Percentiles rank a stretch among this genome's conserved stretches.
Evolutionary conservation across 2,329 filamentous ascomycete species (phyloP).

Genomic region (Pestalotiopsis sp.): DNA sequence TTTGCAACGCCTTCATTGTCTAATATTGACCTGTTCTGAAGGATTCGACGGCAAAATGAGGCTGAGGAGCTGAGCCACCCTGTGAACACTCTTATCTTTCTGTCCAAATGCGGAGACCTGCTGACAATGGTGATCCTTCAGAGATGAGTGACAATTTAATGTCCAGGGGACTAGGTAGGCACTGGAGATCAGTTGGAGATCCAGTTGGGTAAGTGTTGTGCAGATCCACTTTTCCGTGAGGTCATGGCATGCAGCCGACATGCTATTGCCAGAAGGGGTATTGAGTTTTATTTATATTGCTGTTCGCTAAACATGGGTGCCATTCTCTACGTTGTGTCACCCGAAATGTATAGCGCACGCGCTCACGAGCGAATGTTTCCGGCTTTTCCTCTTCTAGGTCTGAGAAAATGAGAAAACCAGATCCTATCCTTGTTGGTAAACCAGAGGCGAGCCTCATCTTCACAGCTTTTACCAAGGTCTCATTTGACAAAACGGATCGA

Average conservation of each 20-base stretch:
- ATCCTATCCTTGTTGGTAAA: no score
- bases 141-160: no score
- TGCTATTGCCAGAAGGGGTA: background rate
- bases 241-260: background rate
- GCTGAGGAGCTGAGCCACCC: background rate
- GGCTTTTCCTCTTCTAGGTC: no score
- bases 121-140: no score
- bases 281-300: background rate
- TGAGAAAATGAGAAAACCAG: no score
- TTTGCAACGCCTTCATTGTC: background rate
- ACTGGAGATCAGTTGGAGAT: background rate
- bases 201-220: background rate
- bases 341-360: no score
- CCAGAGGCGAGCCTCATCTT: no score
- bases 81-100: background rate
- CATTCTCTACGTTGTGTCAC: no score
- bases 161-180: no score
- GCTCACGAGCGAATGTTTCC: no score
- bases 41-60: background rate
- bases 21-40: background rate
- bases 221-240: background rate
- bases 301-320: background rate
- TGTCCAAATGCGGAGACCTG: background rate
- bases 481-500: no score
- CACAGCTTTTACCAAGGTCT: no score